phyloP scores from a whole-genome alignment of 1,284 basidiomycete species.

The Phylloboletellus chloephorus region DNA sequence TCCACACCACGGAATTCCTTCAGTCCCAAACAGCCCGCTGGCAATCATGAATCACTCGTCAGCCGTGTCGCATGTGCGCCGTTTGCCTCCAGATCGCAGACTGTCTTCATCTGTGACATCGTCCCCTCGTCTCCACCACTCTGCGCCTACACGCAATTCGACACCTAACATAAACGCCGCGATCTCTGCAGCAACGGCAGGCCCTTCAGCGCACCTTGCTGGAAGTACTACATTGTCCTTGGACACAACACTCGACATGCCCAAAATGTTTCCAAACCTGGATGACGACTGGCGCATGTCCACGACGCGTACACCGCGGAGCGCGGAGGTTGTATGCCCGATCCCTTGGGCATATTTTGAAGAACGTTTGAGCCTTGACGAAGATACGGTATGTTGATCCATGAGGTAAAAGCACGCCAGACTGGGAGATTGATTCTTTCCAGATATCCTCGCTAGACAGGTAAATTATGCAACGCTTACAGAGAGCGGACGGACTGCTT shows the following conservation, averaged over 20 bases:
- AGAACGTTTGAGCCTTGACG: constrained; percentile 17
- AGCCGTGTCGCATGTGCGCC: not conserved
- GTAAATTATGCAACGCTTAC: constrained; percentile 7
- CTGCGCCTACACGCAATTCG: too few relatives aligned
- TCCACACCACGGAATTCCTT: constrained; percentile 3
- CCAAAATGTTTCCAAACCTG: constrained; percentile 8
- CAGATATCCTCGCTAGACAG: constrained; percentile 33
- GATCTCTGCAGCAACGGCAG: too few relatives aligned
- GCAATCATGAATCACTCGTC: not conserved
- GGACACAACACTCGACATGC: constrained; percentile 1
- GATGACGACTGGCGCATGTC: constrained; percentile 28
- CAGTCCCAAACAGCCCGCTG: not conserved
- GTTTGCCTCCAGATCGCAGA: too few relatives aligned
- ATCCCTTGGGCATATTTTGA: constrained; percentile 23
- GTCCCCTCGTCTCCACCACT: too few relatives aligned
- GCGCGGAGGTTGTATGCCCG: constrained; percentile 29
- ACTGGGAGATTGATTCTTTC: constrained; percentile 2
- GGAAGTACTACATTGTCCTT: not conserved
- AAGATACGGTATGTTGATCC: constrained; percentile 25
- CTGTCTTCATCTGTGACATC: not conserved
- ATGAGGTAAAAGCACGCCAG: not conserved
- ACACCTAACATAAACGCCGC: too few relatives aligned
- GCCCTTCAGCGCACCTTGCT: not conserved
- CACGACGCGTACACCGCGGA: constrained; percentile 23
- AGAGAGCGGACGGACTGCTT: not conserved